These are phyloP conservation scores for Hypoxylon sp. DNA, from an alignment of 2,329 filamentous ascomycete species.

Conservation along the genomic window DNA sequence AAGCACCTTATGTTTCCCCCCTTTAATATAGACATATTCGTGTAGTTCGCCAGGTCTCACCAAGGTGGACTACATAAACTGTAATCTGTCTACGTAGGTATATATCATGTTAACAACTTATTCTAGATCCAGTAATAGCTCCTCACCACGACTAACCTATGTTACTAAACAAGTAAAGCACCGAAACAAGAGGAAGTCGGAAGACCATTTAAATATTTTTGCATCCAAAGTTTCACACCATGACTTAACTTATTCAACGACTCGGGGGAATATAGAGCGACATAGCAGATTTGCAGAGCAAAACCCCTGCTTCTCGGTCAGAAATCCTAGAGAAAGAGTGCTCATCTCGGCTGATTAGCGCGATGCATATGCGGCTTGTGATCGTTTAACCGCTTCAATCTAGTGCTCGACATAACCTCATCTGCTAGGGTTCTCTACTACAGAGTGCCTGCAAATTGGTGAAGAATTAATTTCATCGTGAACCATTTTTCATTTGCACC, in stretches of 20 bases:
- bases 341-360: conserved; percentile 27
- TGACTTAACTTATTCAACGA: neutral
- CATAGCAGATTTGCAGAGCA: neutral
- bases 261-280: conserved; percentile 17
- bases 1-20: neutral
- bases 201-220: neutral
- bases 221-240: neutral
- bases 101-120: neutral
- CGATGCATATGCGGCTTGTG: conserved; percentile 16
- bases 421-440: neutral
- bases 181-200: neutral
- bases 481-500: neutral
- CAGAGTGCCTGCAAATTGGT: neutral
- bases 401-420: neutral
- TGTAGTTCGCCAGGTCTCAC: neutral
- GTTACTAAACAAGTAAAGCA: neutral
- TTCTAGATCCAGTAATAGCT: neutral
- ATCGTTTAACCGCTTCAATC: conserved; percentile 16
- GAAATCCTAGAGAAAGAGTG: neutral
- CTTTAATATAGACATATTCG: neutral
- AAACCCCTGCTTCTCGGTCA: neutral
- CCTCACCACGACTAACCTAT: conserved; percentile 8
- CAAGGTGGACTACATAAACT: neutral
- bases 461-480: neutral
- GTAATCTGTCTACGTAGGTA: neutral